A percentile compares a stretch with the other conserved stretches of the same genome.
phyloP scores from a whole-genome alignment of 805 yeast species.

The Geotrichum ghanense region DNA sequence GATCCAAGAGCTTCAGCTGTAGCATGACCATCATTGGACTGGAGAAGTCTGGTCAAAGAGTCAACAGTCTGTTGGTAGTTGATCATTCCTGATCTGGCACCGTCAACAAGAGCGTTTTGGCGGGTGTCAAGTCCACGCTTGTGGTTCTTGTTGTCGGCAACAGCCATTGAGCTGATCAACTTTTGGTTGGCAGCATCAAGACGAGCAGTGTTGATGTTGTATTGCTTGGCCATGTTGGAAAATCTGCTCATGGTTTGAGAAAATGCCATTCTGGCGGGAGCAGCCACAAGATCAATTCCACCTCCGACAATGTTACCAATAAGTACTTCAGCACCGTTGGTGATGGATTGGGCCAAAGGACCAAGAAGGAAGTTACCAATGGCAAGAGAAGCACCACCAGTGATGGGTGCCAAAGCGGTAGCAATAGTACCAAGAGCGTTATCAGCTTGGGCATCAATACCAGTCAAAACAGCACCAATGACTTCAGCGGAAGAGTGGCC shows the following conservation, averaged over 20 bases:
- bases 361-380: slow-evolving; percentile 15
- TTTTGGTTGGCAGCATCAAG: not conserved
- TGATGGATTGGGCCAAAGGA: slow-evolving; percentile 23
- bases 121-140: not conserved
- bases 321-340: slow-evolving; percentile 25
- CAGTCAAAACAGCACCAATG: slow-evolving; percentile 18
- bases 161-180: not conserved
- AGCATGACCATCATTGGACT: slow-evolving; percentile 1
- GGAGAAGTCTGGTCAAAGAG: not conserved
- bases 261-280: slow-evolving; percentile 5
- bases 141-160: not conserved
- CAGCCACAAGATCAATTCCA: slow-evolving; percentile 7
- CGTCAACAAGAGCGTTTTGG: slow-evolving; percentile 4
- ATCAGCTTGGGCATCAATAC: slow-evolving; percentile 25
- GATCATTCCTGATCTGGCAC: slow-evolving; percentile 10
- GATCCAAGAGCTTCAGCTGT: slow-evolving; percentile 12
- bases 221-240: not conserved
- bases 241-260: not conserved
- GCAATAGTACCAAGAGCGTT: slow-evolving; percentile 18
- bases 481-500: slow-evolving; percentile 11
- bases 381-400: slow-evolving; percentile 18
- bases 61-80: slow-evolving; percentile 14
- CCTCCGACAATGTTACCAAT: slow-evolving; percentile 15
- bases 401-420: slow-evolving; percentile 14
- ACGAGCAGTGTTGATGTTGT: not conserved